Percentiles rank a stretch among this genome's conserved stretches.
Evolutionary conservation across 164 flowering plant genomes (phyloP).

Genomic region (Malania oleifera): DNA sequence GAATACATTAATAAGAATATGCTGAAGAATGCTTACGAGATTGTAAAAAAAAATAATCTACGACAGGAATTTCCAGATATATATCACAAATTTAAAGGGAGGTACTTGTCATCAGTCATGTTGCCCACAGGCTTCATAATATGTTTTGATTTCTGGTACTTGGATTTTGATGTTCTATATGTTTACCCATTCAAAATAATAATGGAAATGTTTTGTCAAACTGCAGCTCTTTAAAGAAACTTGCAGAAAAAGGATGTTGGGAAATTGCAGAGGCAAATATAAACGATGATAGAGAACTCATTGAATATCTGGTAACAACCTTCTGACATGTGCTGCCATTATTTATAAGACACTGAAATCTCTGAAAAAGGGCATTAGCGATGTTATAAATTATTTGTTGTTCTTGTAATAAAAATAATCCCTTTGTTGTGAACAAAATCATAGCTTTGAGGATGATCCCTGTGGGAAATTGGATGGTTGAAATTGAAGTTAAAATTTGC

Average conservation of each 20-base stretch:
- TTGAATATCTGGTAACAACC: conserved; percentile 68
- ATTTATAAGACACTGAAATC: too few species aligned
- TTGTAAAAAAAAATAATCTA: conserved; percentile 73
- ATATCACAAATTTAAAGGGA: conserved; percentile 62
- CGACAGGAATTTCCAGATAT: conserved; percentile 67
- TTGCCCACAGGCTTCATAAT: not conserved
- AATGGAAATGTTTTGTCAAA: conserved; percentile 9
- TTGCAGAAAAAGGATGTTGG: conserved; percentile 95
- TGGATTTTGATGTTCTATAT: not conserved
- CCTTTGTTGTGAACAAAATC: too few species aligned
- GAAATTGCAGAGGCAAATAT: conserved; percentile 76
- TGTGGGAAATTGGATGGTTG: too few species aligned
- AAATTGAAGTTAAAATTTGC: too few species aligned
- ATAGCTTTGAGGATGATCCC: too few species aligned
- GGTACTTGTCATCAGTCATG: conserved; percentile 28
- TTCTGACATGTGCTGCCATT: not conserved
- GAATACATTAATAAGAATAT: conserved; percentile 56
- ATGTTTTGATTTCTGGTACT: not conserved
- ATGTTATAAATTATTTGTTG: too few species aligned
- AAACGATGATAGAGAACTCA: conserved; percentile 47
- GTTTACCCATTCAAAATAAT: not conserved
- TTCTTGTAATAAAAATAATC: too few species aligned
- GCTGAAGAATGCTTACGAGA: conserved; percentile 53
- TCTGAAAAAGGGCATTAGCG: too few species aligned
- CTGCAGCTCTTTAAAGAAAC: conserved; percentile 69